Conservation (phyloP, 2,329 filamentous ascomycete genomes). For the Ophiocordyceps camponoti-saundersi region DNA sequence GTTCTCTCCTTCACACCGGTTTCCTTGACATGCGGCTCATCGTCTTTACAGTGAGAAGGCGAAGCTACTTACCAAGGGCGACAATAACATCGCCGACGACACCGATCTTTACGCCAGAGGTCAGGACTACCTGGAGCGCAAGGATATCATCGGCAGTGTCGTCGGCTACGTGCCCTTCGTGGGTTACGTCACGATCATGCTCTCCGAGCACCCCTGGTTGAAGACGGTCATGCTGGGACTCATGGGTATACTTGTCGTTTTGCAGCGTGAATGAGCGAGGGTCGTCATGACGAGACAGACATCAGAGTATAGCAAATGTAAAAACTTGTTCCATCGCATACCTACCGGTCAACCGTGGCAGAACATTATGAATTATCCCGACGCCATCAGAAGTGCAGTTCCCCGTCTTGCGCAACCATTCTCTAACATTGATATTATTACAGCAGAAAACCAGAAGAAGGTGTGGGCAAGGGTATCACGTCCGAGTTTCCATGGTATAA, state of each 20-base stretch:
- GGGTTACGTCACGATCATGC: conserved; percentile 88
- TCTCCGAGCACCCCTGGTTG: conserved; percentile 91
- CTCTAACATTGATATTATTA: not conserved
- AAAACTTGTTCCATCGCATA: not conserved
- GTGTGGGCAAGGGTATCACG: not conserved
- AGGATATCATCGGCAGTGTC: conserved; percentile 88
- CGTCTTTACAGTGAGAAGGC: conserved; percentile 28
- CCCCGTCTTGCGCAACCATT: not conserved
- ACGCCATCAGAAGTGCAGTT: not conserved
- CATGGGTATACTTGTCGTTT: conserved; percentile 85
- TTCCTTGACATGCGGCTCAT: not conserved
- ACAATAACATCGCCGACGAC: conserved; percentile 90
- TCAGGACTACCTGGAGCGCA: conserved; percentile 72
- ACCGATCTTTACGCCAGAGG: conserved; percentile 71
- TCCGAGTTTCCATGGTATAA: not conserved
- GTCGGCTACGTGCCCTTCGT: conserved; percentile 86
- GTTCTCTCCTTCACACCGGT: conserved; percentile 7
- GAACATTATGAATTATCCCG: too few species aligned
- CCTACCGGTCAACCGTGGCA: too few species aligned
- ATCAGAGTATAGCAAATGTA: not conserved
- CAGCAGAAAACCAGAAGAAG: not conserved
- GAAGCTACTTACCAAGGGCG: conserved; percentile 87
- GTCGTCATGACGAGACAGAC: not conserved
- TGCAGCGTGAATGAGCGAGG: conserved; percentile 61
- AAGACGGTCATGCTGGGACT: conserved; percentile 89